Evolutionary conservation across 2,329 filamentous ascomycete genomes (phyloP), one percentile per base, ranked within the genome.

Genomic region (Exophiala phaeomuriformis): DNA sequence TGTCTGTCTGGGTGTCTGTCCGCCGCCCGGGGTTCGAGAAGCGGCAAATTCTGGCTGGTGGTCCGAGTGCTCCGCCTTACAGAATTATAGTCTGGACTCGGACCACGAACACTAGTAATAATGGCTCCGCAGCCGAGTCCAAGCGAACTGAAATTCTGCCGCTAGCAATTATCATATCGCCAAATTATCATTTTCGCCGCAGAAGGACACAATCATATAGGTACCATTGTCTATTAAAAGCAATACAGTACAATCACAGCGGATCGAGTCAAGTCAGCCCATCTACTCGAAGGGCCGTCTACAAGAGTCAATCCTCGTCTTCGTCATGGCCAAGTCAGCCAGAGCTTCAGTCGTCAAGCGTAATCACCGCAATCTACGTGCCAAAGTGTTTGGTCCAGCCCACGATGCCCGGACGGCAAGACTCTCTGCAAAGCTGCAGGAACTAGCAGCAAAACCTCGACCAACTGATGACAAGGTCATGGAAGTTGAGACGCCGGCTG

Each of bases 361-460:
- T 65, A 96, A 96, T 76, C 89, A 90, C 74, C 78, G 81, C 63
- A 84, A 81, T 64, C 79, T 95, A 61, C 90, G 90, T 70, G 77
- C 81, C 61, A 83, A 82, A 61, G 85, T 96, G 61, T 96, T 95
- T 71, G 88, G 85, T 1, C 91, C 91, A 10, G 83, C 84, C 51
- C 88, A 91, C 69, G 75, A 79, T 64, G 90, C 86, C 43, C 82
- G 91, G 63, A 85, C 84, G 49, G 85, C 90, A 71, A 84, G 91
- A 61, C 81, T 96, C 35, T 89, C 88, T 37, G 86, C 87, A 57
- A 95, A 93, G 72, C 77, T 96, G 56, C 77, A 90, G 65, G 89
- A 90, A 68, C 70, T 95, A 63, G 86, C 86, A 44, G 78, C 84
- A 53, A 83, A 90, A 66, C 84, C 88, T 56, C 89, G 86, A 69